phyloP scores from a whole-genome alignment of 164 flowering plant genomes.

The Cinnamomum micranthum region DNA sequence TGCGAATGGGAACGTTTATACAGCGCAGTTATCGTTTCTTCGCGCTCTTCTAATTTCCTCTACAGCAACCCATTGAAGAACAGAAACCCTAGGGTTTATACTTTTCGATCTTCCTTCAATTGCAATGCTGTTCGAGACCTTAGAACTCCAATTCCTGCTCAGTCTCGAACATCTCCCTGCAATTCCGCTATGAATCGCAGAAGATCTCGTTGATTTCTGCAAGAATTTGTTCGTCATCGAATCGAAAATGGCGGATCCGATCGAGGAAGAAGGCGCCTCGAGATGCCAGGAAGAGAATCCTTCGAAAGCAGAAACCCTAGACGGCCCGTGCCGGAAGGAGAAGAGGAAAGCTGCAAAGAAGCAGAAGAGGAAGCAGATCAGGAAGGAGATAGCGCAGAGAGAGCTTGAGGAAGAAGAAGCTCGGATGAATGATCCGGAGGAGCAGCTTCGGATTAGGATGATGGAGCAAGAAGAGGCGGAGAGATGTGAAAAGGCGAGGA shows the following conservation, averaged over 20 bases:
- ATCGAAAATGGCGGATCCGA: slow-evolving; percentile 10
- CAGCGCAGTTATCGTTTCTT: too few species aligned
- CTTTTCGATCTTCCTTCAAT: neutral
- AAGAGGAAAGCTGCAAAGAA: slow-evolving; percentile 76
- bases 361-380: slow-evolving; percentile 64
- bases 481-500: slow-evolving; percentile 51
- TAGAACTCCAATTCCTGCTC: neutral
- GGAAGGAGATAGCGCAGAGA: slow-evolving; percentile 58
- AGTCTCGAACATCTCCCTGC: neutral
- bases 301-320: neutral
- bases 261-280: neutral
- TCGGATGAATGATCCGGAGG: slow-evolving; percentile 61
- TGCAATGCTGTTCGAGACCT: neutral
- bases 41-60: too few species aligned
- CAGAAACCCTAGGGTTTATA: too few species aligned
- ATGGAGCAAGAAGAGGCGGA: slow-evolving; percentile 58
- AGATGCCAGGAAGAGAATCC: neutral
- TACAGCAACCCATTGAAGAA: too few species aligned
- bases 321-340: slow-evolving; percentile 31
- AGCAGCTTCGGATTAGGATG: slow-evolving; percentile 41
- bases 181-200: neutral
- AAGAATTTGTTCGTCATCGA: neutral
- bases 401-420: slow-evolving; percentile 59
- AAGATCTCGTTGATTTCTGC: neutral
- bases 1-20: too few species aligned